Percentiles rank a stretch among this genome's conserved stretches.
These are phyloP conservation scores for Gnetum montanum DNA, from an alignment of 75 land plant species.

Conservation along the genomic window DNA sequence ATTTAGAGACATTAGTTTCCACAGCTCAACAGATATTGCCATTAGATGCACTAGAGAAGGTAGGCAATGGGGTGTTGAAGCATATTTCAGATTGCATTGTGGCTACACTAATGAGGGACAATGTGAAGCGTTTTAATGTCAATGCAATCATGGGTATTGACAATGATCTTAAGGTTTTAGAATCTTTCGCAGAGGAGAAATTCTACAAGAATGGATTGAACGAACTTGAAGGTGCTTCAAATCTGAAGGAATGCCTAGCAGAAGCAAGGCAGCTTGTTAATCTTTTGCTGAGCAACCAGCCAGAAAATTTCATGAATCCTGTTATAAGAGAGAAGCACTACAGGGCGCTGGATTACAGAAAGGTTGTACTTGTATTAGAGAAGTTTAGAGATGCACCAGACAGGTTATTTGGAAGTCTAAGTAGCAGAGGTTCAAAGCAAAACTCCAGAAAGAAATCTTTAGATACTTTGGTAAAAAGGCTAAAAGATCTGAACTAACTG, in stretches of 20 bases:
- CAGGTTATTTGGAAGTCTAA: conserved; percentile 56
- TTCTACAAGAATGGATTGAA: conserved; percentile 19
- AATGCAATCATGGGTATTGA: conserved; percentile 85
- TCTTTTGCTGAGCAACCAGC: conserved; percentile 70
- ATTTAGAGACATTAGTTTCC: conserved; percentile 78
- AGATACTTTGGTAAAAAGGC: conserved; percentile 75
- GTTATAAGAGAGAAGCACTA: conserved; percentile 92
- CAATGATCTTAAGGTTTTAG: conserved; percentile 64
- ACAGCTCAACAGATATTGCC: conserved; percentile 91
- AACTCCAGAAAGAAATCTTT: conserved; percentile 78
- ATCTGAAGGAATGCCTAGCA: conserved; percentile 30
- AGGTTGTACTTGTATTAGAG: conserved; percentile 67
- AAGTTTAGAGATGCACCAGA: conserved; percentile 86
- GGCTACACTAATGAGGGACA: conserved; percentile 55
- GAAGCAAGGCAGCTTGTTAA: conserved; percentile 88
- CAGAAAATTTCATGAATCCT: conserved; percentile 85
- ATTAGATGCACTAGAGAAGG: conserved; percentile 43
- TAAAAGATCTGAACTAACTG: conserved; percentile 59
- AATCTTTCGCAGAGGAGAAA: conserved; percentile 78
- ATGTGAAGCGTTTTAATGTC: conserved; percentile 67
- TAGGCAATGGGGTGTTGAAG: conserved; percentile 59
- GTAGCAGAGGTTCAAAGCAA: conserved; percentile 40
- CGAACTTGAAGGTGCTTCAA: conserved; percentile 16
- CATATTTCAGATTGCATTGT: conserved; percentile 81
- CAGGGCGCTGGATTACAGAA: conserved; percentile 66